Evolutionary conservation across 805 yeast genomes (phyloP), one percentile per base, ranked within the genome.

Genomic region (Candida chauliodis): DNA sequence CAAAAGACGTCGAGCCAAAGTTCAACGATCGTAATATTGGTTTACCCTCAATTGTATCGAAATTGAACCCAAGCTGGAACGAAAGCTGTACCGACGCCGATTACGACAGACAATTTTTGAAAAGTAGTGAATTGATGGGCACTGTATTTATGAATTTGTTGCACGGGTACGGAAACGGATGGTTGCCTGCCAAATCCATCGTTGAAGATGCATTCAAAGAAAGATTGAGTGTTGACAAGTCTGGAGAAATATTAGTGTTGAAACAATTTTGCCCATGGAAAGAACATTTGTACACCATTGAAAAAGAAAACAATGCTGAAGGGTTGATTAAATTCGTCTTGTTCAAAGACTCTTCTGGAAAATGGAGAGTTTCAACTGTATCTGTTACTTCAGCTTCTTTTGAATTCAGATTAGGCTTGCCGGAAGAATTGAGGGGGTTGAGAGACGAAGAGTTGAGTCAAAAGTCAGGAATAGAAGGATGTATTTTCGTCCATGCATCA

Each of bases 361-460:
- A 74, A 34, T 87, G 95, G 91, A 78, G 99, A 67, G 77, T 93
- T 35, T 85, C 95, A 34, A 90, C 97, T 4, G 97, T 91, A 18
- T 82, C 96, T n/a, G 72, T 81, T n/a, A 71, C 78, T 22, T 68
- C 84, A 3, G 69, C 83, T 5, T 81, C 95, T 11, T 93, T 93
- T 56, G 84, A 80, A 46, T 85, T 87, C 56, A 79, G 99, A 66
- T 76, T 77, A 60, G 84, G 96, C 21, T 72, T 93, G 42, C 97
- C 96, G 10, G 93, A 85, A 59, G 75, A 78, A 14, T 85, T 96
- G 88, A 78, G 99, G 69, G 99, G 99, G n/a, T 66, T 90, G 33
- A 79, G 99, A 58, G 99, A 93, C 57, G 91, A 85, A 21, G 84
- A 71, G 27, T 73, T 93, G 49, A 76, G 84, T 48, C 69, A 79